These are phyloP conservation scores for Aureobasidium pullulans DNA, from an alignment of 2,329 filamentous ascomycete species.

Conservation along the genomic window DNA sequence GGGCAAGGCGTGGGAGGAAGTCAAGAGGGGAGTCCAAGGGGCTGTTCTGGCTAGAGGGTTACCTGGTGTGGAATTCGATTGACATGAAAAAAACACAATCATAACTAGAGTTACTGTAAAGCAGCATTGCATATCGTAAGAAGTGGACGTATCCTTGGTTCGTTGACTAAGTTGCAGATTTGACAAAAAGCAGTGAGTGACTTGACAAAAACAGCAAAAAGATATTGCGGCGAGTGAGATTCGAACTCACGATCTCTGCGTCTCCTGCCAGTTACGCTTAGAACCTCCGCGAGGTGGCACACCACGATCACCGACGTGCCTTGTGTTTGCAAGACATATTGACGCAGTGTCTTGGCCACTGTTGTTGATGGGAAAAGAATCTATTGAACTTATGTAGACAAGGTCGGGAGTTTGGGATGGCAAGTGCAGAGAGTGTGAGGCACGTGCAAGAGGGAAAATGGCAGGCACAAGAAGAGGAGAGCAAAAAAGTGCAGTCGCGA, in stretches of 20 bases:
- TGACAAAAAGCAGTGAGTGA: neutral
- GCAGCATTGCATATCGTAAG: neutral
- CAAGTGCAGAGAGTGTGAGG: neutral
- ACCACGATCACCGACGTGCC: neutral
- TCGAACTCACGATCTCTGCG: neutral
- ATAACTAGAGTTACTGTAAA: neutral
- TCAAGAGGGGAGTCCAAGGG: conserved; percentile 36
- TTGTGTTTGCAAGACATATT: neutral
- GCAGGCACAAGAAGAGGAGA: neutral
- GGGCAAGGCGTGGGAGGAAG: conserved; percentile 30
- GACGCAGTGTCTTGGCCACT: neutral
- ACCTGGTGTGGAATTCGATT: conserved; percentile 36
- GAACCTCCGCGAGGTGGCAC: too few species aligned
- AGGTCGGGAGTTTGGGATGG: neutral
- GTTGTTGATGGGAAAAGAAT: neutral
- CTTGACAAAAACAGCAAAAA: conserved; percentile 2
- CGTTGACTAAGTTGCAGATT: too few species aligned
- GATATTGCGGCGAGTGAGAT: neutral
- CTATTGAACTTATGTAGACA: neutral
- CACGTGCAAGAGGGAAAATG: neutral
- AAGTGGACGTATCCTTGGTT: too few species aligned
- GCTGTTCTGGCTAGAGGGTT: conserved; percentile 40
- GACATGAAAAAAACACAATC: neutral
- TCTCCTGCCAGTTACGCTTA: neutral
- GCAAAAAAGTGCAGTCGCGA: neutral